Conservation (phyloP, 441 rosid species). For the Pelargonium hybrid region DNA sequence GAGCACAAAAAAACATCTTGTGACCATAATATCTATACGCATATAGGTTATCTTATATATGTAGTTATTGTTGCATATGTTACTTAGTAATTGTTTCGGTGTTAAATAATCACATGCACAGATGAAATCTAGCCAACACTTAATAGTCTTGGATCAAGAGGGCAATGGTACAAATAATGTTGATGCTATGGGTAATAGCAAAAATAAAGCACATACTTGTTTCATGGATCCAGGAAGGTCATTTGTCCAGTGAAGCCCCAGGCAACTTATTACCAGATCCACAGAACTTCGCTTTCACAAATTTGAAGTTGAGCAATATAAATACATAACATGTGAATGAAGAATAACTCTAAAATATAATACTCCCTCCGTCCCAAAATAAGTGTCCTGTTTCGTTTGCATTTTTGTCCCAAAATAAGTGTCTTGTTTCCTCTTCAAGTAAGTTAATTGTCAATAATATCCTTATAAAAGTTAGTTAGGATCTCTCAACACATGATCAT, state of each 20-base stretch:
- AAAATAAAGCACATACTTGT: slow-evolving; percentile 39
- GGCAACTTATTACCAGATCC: slow-evolving; percentile 78
- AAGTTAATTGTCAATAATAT: too few relatives aligned
- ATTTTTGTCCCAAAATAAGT: too few relatives aligned
- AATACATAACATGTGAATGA: background rate
- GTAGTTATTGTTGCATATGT: background rate
- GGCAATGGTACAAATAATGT: background rate
- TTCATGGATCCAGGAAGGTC: slow-evolving; percentile 99
- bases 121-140: slow-evolving; percentile 4
- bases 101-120: background rate
- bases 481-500: too few relatives aligned
- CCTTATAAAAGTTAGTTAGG: too few relatives aligned
- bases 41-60: background rate
- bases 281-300: slow-evolving; percentile 53
- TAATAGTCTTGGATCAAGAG: background rate
- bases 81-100: background rate
- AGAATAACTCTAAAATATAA: too few relatives aligned
- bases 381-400: too few relatives aligned
- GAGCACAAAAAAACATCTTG: background rate
- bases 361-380: too few relatives aligned
- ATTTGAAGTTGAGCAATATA: slow-evolving; percentile 17
- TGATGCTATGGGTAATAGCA: background rate
- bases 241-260: slow-evolving; percentile 98
- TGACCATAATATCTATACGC: background rate
- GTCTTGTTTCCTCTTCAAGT: too few relatives aligned